Evolutionary conservation across 2,329 filamentous ascomycete species (phyloP), one percentile per base, ranked within the genome.

Genomic region (Aureobasidium lini): DNA sequence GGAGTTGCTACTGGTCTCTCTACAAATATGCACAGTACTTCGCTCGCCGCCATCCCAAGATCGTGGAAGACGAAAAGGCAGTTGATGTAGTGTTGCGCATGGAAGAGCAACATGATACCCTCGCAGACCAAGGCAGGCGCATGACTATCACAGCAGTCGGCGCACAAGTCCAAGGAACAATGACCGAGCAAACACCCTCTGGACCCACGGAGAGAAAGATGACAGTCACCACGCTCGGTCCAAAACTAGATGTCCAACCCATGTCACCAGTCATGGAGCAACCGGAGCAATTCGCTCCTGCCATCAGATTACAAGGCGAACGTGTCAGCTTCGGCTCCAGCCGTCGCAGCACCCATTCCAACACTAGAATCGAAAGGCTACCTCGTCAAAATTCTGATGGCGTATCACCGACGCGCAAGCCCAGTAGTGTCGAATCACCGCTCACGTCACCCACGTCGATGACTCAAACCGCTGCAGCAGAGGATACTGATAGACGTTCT

Each of bases 11-110:
- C 52, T 67, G 68, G 66, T 60, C 64, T 7, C 44, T 59, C 69
- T 70, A 61, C 72, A 69, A 63, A 52, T 79, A 78, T 62, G 76
- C 75, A 0, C 68, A 69, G 1, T 79, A 78, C 63, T 79, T 79
- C 60, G 74, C 76, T 8, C 71, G 71, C 39, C 71, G 75, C 15
- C 78, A 79, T 59, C 76, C 76, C 1, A 79, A 77, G 62, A 72
- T 80, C 6, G 74, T 75, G 32, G 77, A 80, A 59, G 76, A 79
- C 59, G 73, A 76, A 47, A 75, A 75, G 60, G 75, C 74, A 15
- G 60, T 62, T 6, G 56, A 62, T 31, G 61, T 64, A 6, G 61
- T 64, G 1, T 49, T 64, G 6, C 42, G 53, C n/a, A 28, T 64
- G 34, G 61, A 62, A 39, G 62, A 64, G 50, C 47, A 54, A 1